phyloP scores from a whole-genome alignment of 78 protist species.

The Pigoraptor vietnamica region DNA sequence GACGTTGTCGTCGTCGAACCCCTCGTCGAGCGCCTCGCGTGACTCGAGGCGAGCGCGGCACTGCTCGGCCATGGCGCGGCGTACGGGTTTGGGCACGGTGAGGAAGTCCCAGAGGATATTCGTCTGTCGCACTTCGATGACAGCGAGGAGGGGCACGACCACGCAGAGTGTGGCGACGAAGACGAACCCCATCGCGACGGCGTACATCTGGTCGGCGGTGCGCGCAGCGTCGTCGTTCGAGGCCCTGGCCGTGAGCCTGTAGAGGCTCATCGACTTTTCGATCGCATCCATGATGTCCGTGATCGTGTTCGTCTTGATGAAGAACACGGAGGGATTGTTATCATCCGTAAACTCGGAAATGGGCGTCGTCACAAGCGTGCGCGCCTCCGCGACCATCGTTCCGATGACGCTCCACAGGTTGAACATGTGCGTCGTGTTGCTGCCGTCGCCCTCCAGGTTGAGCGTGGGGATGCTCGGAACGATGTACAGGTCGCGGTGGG shows the following conservation, averaged over 20 bases:
- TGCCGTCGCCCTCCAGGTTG: not conserved
- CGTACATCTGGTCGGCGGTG: not conserved
- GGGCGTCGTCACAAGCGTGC: not conserved
- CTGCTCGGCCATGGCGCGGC: not conserved
- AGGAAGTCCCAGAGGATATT: not conserved
- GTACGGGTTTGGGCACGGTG: not conserved
- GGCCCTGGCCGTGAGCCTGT: not conserved
- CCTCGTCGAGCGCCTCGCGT: too few species aligned
- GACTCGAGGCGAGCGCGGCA: too few species aligned
- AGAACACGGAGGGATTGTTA: not conserved
- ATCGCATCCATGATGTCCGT: not conserved
- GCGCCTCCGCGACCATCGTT: not conserved
- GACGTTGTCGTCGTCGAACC: too few species aligned
- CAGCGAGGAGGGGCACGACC: not conserved
- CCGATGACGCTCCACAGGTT: not conserved
- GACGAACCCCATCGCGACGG: not conserved
- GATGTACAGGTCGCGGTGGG: not conserved
- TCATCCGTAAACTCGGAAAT: not conserved
- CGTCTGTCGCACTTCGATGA: not conserved
- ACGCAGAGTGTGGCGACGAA: not conserved
- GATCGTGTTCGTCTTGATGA: not conserved
- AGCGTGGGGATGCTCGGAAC: not conserved
- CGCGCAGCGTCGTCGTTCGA: not conserved
- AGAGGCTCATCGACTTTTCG: not conserved
- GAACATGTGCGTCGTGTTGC: not conserved